Evolutionary conservation across 2,329 filamentous ascomycete genomes (phyloP).

Genomic region (Colletotrichum sp.): DNA sequence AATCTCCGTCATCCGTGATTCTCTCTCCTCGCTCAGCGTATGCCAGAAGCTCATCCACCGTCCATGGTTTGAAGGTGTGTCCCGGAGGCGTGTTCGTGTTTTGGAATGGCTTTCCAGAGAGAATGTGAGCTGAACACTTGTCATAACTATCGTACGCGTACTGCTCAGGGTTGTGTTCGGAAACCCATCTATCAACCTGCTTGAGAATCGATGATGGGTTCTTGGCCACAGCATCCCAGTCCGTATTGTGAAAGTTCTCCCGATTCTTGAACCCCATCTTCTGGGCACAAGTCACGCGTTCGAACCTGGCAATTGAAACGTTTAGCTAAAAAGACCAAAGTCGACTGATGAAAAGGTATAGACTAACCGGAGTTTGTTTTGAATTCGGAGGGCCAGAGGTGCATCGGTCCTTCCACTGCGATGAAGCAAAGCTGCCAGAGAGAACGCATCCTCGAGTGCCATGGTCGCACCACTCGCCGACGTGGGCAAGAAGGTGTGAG

Average conservation of each 20-base stretch:
- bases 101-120: slow-evolving; percentile 27
- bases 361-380: background rate
- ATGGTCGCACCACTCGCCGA: slow-evolving; percentile 47
- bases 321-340: background rate
- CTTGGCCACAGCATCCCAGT: slow-evolving; percentile 17
- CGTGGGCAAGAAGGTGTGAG: slow-evolving; percentile 45
- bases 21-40: background rate
- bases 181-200: slow-evolving; percentile 18
- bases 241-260: slow-evolving; percentile 23
- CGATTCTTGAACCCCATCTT: slow-evolving; percentile 24
- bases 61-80: slow-evolving; percentile 32
- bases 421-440: slow-evolving; percentile 33
- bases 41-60: background rate
- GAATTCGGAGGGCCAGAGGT: background rate
- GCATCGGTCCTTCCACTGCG: background rate
- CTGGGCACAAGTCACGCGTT: slow-evolving; percentile 22
- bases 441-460: slow-evolving; percentile 46
- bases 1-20: background rate
- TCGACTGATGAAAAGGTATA: too few relatives aligned
- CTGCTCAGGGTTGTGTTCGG: slow-evolving; percentile 33
- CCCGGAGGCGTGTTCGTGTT: slow-evolving; percentile 34
- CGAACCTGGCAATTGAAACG: background rate
- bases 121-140: slow-evolving; percentile 26
- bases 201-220: background rate
- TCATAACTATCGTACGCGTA: slow-evolving; percentile 32